Percentiles rank a stretch among this genome's conserved stretches.
These are phyloP conservation scores for Teunomyces stri DNA, from an alignment of 805 yeast genomes.

Conservation along the genomic window DNA sequence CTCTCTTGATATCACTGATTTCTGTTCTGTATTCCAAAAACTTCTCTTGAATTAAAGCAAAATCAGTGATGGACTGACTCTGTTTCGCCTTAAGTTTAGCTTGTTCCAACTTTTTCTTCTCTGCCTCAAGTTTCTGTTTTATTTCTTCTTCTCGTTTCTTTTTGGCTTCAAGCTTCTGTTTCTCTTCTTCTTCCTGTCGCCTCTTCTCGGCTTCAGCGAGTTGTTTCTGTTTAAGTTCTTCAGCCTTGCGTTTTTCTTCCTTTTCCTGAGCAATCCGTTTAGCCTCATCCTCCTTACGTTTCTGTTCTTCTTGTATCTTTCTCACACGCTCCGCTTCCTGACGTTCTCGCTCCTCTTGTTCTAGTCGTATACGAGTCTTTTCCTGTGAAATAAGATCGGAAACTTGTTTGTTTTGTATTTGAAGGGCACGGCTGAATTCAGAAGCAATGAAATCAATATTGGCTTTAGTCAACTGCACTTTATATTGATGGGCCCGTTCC, in stretches of 20 bases:
- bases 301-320: conserved; percentile 13
- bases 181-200: conserved; percentile 15
- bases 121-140: conserved; percentile 2
- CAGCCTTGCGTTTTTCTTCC: conserved; percentile 7
- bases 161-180: conserved; percentile 19
- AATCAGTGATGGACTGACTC: conserved; percentile 33
- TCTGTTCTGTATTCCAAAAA: conserved; percentile 50
- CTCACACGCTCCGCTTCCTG: conserved; percentile 14
- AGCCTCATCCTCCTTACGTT: conserved; percentile 1
- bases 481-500: not conserved
- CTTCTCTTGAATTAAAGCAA: conserved; percentile 35
- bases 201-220: conserved; percentile 10
- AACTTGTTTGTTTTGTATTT: conserved; percentile 13
- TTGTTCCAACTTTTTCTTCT: conserved; percentile 3
- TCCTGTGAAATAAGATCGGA: not conserved
- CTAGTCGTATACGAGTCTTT: conserved; percentile 4
- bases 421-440: not conserved
- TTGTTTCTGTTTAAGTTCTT: conserved; percentile 8
- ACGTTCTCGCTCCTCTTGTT: conserved; percentile 7
- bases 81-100: conserved; percentile 13
- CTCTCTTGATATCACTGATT: conserved; percentile 56
- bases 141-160: conserved; percentile 9
- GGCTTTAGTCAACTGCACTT: not conserved
- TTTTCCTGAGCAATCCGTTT: conserved; percentile 6
- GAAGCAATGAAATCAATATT: not conserved